Evolutionary conservation across 2,329 filamentous ascomycete species (phyloP).

Genomic region (Ascomycota sp.): DNA sequence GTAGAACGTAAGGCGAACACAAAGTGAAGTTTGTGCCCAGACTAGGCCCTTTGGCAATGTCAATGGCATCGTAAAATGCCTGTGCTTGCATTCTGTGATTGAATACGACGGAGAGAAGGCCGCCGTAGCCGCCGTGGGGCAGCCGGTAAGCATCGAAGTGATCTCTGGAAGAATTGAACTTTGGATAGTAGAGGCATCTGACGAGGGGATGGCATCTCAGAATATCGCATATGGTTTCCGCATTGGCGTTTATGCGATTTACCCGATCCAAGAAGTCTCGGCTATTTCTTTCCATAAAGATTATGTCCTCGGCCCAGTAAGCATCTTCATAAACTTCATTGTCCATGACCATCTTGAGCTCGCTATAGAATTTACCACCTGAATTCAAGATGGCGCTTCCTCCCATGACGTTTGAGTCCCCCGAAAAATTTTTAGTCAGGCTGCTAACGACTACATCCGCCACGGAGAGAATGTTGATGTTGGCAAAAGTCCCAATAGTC

Average conservation of each 20-base stretch:
- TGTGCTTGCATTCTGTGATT: slow-evolving; percentile 47
- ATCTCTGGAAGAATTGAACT: slow-evolving; percentile 44
- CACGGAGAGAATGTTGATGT: slow-evolving; percentile 19
- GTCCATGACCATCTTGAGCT: slow-evolving; percentile 9
- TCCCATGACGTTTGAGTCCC: slow-evolving; percentile 27
- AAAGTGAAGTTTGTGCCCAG: slow-evolving; percentile 94
- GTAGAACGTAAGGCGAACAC: slow-evolving; percentile 70
- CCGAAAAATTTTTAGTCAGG: slow-evolving; percentile 31
- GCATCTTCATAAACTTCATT: slow-evolving; percentile 18
- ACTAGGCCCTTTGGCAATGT: slow-evolving; percentile 84
- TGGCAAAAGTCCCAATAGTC: slow-evolving; percentile 18
- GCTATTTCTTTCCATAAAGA: slow-evolving; percentile 17
- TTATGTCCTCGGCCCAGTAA: slow-evolving; percentile 18
- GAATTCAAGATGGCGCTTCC: slow-evolving; percentile 22
- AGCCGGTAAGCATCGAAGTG: slow-evolving; percentile 66
- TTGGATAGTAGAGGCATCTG: slow-evolving; percentile 73
- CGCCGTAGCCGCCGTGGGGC: slow-evolving; percentile 66
- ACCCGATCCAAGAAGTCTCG: slow-evolving; percentile 15
- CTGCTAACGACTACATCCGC: slow-evolving; percentile 24
- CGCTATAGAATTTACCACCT: slow-evolving; percentile 11
- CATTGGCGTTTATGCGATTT: slow-evolving; percentile 15
- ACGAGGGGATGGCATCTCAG: slow-evolving; percentile 41
- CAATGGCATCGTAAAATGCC: slow-evolving; percentile 66
- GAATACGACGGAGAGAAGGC: slow-evolving; percentile 71
- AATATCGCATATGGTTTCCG: slow-evolving; percentile 42